Conservation (phyloP, 495 filamentous ascomycete species). For the Penicillium psychrofluorescens region DNA sequence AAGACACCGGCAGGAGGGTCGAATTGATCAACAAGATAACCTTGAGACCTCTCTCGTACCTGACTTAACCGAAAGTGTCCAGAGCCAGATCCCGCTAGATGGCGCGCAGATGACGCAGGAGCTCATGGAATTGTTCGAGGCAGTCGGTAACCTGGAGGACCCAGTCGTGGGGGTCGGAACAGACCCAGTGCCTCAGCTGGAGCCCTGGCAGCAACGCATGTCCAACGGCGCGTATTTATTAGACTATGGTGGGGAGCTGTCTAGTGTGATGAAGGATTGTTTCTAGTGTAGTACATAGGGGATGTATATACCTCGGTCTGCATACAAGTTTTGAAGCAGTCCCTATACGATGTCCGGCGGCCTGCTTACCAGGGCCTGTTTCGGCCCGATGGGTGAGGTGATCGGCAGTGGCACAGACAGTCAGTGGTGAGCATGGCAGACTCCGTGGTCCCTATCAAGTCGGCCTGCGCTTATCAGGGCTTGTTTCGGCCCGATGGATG, state of each 20-base stretch:
- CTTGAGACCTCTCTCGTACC: neutral
- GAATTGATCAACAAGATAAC: neutral
- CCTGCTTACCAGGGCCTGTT: too few relatives aligned
- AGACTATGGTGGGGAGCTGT: conserved; percentile 31
- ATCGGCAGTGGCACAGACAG: too few relatives aligned
- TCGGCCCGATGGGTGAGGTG: too few relatives aligned
- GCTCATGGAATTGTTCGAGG: conserved; percentile 37
- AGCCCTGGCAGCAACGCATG: conserved; percentile 13
- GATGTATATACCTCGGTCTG: neutral
- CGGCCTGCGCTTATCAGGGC: conserved; percentile 2
- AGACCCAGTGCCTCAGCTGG: conserved; percentile 11
- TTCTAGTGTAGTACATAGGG: conserved; percentile 11
- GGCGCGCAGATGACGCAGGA: conserved; percentile 33
- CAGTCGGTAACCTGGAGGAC: conserved; percentile 29
- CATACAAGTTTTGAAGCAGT: neutral
- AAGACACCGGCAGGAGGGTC: conserved; percentile 8
- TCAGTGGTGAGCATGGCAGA: conserved; percentile 49
- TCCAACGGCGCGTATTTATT: conserved; percentile 17
- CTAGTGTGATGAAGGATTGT: conserved; percentile 33
- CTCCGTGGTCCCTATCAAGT: conserved; percentile 4
- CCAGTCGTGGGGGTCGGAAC: conserved; percentile 30
- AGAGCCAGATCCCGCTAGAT: conserved; percentile 24
- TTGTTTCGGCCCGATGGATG: conserved; percentile 1
- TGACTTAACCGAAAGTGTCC: conserved; percentile 3
- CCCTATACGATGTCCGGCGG: too few relatives aligned